These are phyloP conservation scores for Penicillium sclerotigenum DNA, from an alignment of 2,329 filamentous ascomycete species.

Conservation along the genomic window DNA sequence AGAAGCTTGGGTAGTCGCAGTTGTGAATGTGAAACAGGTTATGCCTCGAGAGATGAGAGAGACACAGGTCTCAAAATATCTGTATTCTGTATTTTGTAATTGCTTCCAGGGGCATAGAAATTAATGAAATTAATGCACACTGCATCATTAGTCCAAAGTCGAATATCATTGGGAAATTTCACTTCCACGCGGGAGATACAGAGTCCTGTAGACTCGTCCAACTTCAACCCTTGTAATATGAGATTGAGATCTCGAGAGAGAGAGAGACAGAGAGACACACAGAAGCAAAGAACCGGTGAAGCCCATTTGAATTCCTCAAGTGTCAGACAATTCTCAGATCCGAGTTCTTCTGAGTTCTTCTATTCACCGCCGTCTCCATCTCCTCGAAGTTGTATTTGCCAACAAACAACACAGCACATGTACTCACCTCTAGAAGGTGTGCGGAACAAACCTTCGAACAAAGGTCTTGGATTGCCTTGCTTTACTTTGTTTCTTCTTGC, in stretches of 20 bases:
- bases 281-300: slow-evolving; percentile 13
- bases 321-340: slow-evolving; percentile 9
- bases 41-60: slow-evolving; percentile 31
- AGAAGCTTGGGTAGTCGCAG: slow-evolving; percentile 29
- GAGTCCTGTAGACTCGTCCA: slow-evolving; percentile 18
- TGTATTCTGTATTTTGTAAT: background rate
- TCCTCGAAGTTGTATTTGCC: slow-evolving; percentile 13
- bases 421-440: slow-evolving; percentile 16
- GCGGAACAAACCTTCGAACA: slow-evolving; percentile 23
- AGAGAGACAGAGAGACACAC: background rate
- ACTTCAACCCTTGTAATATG: slow-evolving; percentile 9
- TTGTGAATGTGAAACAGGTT: slow-evolving; percentile 29
- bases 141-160: slow-evolving; percentile 22
- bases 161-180: slow-evolving; percentile 11
- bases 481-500: slow-evolving; percentile 9
- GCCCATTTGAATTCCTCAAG: slow-evolving; percentile 1
- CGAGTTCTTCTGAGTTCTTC: background rate
- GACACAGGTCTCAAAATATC: slow-evolving; percentile 16
- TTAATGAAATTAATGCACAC: slow-evolving; percentile 15
- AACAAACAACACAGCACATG: slow-evolving; percentile 17
- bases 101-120: slow-evolving; percentile 9
- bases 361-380: slow-evolving; percentile 18
- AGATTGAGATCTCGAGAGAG: too few species aligned
- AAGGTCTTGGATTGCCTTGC: slow-evolving; percentile 23
- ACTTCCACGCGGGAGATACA: slow-evolving; percentile 12